Evolutionary conservation across 305 asterid species (phyloP), one percentile per base, ranked within the genome.

Genomic region (Rubia balearica): DNA sequence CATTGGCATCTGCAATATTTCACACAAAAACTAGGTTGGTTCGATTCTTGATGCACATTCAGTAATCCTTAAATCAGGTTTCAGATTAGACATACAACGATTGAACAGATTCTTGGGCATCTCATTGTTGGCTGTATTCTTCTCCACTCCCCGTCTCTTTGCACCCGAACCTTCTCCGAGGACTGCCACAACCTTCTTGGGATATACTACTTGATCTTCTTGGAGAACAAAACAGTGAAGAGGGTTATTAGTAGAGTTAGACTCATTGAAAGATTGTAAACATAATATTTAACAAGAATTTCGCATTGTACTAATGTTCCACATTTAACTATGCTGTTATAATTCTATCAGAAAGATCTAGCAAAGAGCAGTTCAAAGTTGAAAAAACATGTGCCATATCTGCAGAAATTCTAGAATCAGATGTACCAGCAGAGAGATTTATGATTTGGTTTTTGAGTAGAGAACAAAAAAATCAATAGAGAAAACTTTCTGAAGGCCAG

Each of bases 151-250:
- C 43, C 81, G 71, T 38, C 55, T 77, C 66, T 33, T 70, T 42
- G 85, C 81, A 68, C 68, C 85, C 14, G 83, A 77, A 77, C 83
- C 90, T 72, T 81, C 96, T 79, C 95, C 98, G 71, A 90, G 90
- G 68, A 87, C 91, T 57, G 77, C 90, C 83, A 90, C 24, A 69
- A 79, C 80, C 82, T 85, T 88, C 72, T 80, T 67, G 71, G 77
- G 65, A 48, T 65, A 65, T 78, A 78, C 81, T 53, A 71, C 76
- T 21, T 64, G 72, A 33, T 71, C 75, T 46, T 79, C 95, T 81
- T 60, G 61, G 41, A 27, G 69, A 76, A 61, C 76, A 73, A 36
- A 61, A 61, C 42, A 59, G 21, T 17, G 27, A 69, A 27, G 22
- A 65, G 0, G 72, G 10, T 59, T 6, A 33, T 14, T 61, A 65